Evolutionary conservation across 805 yeast species (phyloP), one percentile per base, ranked within the genome.

Genomic region (Metschnikowia henanensis): DNA sequence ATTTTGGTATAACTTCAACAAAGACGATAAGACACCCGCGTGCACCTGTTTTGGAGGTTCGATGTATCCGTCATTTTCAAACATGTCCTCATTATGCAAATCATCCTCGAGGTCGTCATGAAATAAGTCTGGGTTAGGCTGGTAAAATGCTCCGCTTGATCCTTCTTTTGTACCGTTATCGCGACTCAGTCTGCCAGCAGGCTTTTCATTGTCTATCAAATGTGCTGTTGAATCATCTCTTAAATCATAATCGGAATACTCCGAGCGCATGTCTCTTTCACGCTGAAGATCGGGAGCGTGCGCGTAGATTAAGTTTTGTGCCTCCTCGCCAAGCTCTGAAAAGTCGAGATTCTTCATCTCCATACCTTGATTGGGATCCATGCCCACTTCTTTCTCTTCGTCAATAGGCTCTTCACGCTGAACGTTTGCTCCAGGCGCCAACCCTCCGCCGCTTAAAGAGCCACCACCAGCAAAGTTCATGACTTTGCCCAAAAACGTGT

Each of bases 1-100:
- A 55, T 73, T 69, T 49, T 81, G 84, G 58, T 90, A 89, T 37
- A 90, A 69, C 47, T 81, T 76, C 50, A 90, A 70, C 49, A 90
- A 72, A 1, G 92, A 80, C 0, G 96, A 87, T 22, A 90, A 72
- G 15, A 90, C 92, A 62, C 97, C 97, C 20, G 90, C 90, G 53
- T 84, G 84, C 10, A 88, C 91, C 41, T 76, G 77, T 32, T 74
- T 70, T 6, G 84, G 80, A 0, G 83, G 77, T 2, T 81, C 75
- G 41, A 77, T 71, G 35, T 77, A 80, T 15, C 65, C 76, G 18
- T 56, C 64, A 28, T 55, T 61, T 16, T 58, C 64, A 15, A 60
- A 60, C 22, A 62, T 60, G 19, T 53, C 50, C 5, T 60, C 61
- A 33, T 56, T 55, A 45, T 69, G 68, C 2, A 53, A 57, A 12